Evolutionary conservation across 225 moss, liverwort and hornwort genomes (phyloP).

Genomic region (Asterella californica): DNA sequence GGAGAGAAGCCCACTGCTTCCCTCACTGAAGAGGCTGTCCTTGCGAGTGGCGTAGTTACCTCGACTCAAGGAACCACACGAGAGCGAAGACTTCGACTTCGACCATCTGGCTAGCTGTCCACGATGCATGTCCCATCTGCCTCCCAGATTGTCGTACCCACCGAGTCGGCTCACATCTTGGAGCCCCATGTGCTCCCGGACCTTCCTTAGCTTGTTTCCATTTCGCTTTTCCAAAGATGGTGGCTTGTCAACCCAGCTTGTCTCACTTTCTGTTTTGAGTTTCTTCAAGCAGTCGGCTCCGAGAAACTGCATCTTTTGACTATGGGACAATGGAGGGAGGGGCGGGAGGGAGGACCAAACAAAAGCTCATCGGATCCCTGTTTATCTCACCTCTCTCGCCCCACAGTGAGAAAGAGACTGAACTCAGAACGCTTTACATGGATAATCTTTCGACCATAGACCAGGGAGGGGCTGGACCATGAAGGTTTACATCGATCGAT

Average conservation of each 20-base stretch:
- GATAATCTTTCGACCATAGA: too few relatives aligned
- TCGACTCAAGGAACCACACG: background rate
- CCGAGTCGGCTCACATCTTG: background rate
- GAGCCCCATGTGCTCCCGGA: constrained; percentile 2
- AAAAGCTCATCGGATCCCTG: too few relatives aligned
- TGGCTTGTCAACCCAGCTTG: background rate
- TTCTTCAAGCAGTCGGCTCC: background rate
- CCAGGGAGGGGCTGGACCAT: too few relatives aligned
- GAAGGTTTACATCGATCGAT: background rate
- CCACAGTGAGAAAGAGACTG: too few relatives aligned
- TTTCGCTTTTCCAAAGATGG: background rate
- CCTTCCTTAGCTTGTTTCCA: background rate
- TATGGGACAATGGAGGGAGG: too few relatives aligned
- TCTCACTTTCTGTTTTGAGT: background rate
- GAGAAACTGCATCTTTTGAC: background rate
- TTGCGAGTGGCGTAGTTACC: background rate
- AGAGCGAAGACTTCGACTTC: background rate
- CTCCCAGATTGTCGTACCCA: background rate
- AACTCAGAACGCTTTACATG: too few relatives aligned
- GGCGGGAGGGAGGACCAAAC: too few relatives aligned
- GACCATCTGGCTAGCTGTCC: constrained; percentile 1
- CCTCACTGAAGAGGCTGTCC: too few relatives aligned
- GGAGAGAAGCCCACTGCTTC: too few relatives aligned
- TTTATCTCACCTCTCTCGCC: too few relatives aligned
- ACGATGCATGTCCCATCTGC: background rate